Base-by-base conservation (phyloP, 176 grass and related monocot genomes). In the Pontederia crassipes region DNA sequence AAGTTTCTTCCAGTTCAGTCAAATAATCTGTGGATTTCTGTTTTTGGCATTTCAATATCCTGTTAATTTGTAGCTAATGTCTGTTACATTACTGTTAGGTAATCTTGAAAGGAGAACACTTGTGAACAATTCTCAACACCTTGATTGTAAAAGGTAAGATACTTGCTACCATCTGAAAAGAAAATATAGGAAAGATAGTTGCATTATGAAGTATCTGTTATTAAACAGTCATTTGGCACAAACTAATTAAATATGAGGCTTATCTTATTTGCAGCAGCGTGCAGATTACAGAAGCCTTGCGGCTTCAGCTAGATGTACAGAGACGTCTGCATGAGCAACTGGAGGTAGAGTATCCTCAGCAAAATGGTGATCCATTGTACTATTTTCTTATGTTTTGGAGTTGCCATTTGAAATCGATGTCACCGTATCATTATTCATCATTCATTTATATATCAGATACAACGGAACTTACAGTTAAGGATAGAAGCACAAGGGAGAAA, bases 261-360 rank as follows among this genome's bases (percentile, higher is more conserved):
- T n/a, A n/a, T n/a, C 29, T 2, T 20, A 69, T 77, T 53, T 67
- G 76, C 61, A 95, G 91, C 78, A 86, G 83, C 52, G 66, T 75
- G 63, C 80, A 87, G 55, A 84, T 90, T 66, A 87, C 91, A 8
- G 83, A 95, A 72, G 83, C 91, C 70, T 78, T 95, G 18, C 75
- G 62, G 64, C 69, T 82, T 63, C 90, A 95, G 68, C 79, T 90
- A 40, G 86, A 90, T 64, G 86, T 95, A n/a, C 90, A 95, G 72
- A 86, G 73, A 77, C 65, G 78, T 18, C 91, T 95, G 72, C 83
- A 95, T 49, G 91, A 95, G 72, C 91, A 95, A 74, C 83, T 95
- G 1, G 83, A 90, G 91, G 91, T 95, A 62, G 61, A 10, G n/a
- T n/a, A n/a, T n/a, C n/a, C n/a, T 2, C 60, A 14, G 8, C 26